Conservation (phyloP, 2,329 filamentous ascomycete species). For the Remersonia thermophila region DNA sequence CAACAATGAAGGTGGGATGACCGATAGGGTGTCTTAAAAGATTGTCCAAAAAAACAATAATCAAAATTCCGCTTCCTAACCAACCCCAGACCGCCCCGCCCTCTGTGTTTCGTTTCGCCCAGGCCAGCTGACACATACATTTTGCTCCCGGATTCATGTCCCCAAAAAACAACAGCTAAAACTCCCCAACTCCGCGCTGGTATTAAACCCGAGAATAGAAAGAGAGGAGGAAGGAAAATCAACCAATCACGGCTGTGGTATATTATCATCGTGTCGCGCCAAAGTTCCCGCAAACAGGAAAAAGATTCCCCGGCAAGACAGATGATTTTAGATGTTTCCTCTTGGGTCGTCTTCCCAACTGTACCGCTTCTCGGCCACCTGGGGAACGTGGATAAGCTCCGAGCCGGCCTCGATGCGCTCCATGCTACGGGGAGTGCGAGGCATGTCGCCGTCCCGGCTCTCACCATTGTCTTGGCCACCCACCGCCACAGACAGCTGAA, state of each 20-base stretch:
- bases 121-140: no score
- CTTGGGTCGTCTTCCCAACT: slow-evolving; percentile 35
- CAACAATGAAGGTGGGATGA: no score
- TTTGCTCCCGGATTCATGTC: background rate
- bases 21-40: no score
- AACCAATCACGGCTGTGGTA: no score
- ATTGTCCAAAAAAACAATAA: no score
- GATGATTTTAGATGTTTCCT: background rate
- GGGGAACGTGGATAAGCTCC: slow-evolving; percentile 39
- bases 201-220: background rate
- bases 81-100: no score
- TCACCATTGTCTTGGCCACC: no score
- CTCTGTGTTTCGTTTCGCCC: no score
- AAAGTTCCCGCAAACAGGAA: no score
- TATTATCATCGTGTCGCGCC: background rate
- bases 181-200: background rate
- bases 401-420: slow-evolving; percentile 32
- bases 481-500: no score
- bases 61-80: no score
- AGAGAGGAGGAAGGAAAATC: background rate
- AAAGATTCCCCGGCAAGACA: no score
- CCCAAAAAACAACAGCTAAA: background rate
- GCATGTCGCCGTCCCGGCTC: slow-evolving; percentile 8
- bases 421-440: slow-evolving; percentile 21
- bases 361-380: slow-evolving; percentile 36